A percentile compares a stretch with the other conserved stretches of the same genome.
phyloP scores from a whole-genome alignment of 179 eudicot species.

The Spergularia azorica region DNA sequence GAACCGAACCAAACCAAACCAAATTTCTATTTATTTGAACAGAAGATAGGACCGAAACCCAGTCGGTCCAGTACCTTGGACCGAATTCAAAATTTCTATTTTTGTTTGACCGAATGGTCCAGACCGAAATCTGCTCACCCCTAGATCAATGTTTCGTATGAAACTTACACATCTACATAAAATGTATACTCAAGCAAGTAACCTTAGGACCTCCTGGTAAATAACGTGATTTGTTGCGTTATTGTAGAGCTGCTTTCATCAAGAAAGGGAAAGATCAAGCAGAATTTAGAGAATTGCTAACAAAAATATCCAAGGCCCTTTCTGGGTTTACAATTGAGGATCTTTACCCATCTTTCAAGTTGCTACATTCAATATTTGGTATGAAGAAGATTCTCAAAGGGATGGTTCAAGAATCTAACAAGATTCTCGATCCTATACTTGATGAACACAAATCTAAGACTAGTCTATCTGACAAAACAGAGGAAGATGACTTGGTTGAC shows the following conservation, averaged over 20 bases:
- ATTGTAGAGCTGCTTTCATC: conserved; percentile 11
- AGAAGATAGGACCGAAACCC: too few relatives aligned
- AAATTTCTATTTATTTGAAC: too few relatives aligned
- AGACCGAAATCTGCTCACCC: too few relatives aligned
- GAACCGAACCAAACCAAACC: too few relatives aligned
- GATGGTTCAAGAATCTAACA: background rate
- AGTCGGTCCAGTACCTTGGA: too few relatives aligned
- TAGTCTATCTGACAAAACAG: background rate
- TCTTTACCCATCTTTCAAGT: conserved; percentile 21
- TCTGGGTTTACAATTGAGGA: conserved; percentile 23
- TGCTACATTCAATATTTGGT: conserved; percentile 1
- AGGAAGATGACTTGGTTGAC: conserved; percentile 25
- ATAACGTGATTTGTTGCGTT: background rate
- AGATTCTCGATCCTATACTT: conserved; percentile 23
- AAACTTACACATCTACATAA: too few relatives aligned
- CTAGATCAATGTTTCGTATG: too few relatives aligned
- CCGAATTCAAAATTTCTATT: too few relatives aligned
- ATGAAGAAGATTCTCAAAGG: conserved; percentile 11
- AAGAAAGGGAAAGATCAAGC: conserved; percentile 20
- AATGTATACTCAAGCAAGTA: too few relatives aligned
- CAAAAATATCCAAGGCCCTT: background rate
- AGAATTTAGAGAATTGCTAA: background rate
- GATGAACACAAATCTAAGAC: conserved; percentile 8
- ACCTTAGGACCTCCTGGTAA: too few relatives aligned
- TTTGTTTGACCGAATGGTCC: too few relatives aligned